Evolutionary conservation across 2,329 filamentous ascomycete genomes (phyloP).

Genomic region (Biscogniauxia sp.): DNA sequence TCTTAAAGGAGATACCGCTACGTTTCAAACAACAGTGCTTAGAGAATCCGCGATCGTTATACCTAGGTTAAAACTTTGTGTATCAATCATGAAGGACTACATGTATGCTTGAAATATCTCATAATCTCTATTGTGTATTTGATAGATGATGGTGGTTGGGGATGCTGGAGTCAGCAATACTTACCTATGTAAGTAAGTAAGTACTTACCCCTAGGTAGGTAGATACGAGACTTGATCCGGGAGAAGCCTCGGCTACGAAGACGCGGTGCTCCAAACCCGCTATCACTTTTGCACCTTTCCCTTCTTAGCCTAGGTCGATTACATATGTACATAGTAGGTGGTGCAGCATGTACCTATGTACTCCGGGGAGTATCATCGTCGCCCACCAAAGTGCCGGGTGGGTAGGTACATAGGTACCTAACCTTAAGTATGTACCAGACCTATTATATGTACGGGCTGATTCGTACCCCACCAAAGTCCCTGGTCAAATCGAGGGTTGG

Average conservation of each 20-base stretch:
- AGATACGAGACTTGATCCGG: constrained; percentile 1
- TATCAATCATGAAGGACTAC: not conserved
- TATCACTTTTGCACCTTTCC: constrained; percentile 3
- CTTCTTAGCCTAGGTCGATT: not conserved
- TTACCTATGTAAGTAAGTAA: too few relatives aligned
- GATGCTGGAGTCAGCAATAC: constrained; percentile 1
- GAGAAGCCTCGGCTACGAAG: not conserved
- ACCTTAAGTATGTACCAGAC: too few relatives aligned
- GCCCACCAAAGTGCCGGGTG: too few relatives aligned
- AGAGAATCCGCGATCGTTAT: too few relatives aligned
- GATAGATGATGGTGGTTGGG: not conserved
- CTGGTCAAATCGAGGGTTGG: constrained; percentile 7
- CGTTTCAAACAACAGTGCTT: not conserved
- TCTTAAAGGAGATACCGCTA: constrained; percentile 20
- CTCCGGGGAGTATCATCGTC: constrained; percentile 24
- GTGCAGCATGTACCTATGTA: too few relatives aligned
- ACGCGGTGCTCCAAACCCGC: too few relatives aligned
- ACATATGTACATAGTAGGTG: too few relatives aligned
- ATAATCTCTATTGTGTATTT: not conserved
- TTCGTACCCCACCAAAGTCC: constrained; percentile 35
- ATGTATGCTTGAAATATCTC: not conserved
- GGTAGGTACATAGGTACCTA: too few relatives aligned
- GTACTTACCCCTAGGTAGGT: too few relatives aligned
- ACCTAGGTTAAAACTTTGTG: too few relatives aligned
- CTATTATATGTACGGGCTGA: constrained; percentile 9